Conservation (phyloP, 2,329 filamentous ascomycete genomes). For the Cordyceps cateniannulata region DNA sequence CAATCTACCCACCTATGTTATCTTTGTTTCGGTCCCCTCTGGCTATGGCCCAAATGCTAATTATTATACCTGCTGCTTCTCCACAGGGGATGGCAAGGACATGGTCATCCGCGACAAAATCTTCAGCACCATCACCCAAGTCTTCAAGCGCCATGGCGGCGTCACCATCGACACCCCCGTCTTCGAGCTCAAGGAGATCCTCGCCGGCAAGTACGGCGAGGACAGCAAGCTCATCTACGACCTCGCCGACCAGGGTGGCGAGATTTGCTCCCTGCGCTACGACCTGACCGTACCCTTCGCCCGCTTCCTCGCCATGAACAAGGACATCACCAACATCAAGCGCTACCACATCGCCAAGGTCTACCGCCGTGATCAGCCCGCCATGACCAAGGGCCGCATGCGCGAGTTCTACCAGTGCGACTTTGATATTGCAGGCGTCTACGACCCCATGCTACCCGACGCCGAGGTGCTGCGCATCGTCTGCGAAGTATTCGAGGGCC, state of each 20-base stretch:
- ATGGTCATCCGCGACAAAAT: constrained; percentile 78
- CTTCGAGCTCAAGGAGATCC: constrained; percentile 81
- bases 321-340: constrained; percentile 75
- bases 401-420: constrained; percentile 97
- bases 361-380: constrained; percentile 38
- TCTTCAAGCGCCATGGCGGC: constrained; percentile 79
- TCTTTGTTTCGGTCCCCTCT: neutral
- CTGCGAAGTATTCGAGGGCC: constrained; percentile 74
- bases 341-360: constrained; percentile 95
- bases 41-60: neutral
- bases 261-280: constrained; percentile 68
- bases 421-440: constrained; percentile 85
- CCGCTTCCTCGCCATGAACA: constrained; percentile 89
- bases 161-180: constrained; percentile 75
- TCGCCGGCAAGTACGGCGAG: constrained; percentile 86
- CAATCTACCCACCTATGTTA: neutral
- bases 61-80: neutral
- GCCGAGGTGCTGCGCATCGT: constrained; percentile 82
- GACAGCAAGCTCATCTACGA: constrained; percentile 91
- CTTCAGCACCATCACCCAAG: constrained; percentile 65
- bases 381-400: constrained; percentile 88
- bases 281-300: constrained; percentile 88
- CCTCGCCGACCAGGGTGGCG: constrained; percentile 78
- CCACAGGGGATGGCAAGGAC: constrained; percentile 60
- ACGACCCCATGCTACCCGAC: constrained; percentile 88